Conservation (phyloP, 73 alveolate species). For the Tetrahymena malaccensis region DNA sequence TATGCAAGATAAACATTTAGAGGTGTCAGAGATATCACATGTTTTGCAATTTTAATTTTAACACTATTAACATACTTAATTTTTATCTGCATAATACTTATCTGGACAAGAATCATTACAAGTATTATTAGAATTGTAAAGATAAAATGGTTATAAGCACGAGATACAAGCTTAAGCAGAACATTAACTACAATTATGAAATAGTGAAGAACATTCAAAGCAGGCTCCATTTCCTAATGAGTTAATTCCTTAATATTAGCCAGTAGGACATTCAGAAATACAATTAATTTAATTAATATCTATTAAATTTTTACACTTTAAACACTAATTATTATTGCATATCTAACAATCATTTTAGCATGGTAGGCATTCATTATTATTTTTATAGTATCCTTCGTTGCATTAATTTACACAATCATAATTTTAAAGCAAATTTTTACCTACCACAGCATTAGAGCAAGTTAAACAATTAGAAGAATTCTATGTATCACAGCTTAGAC, state of each 20-base stretch:
- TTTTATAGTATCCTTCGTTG: not conserved
- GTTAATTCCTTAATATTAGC: not conserved
- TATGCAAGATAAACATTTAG: not conserved
- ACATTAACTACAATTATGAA: not conserved
- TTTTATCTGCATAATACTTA: not conserved
- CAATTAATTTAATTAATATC: not conserved
- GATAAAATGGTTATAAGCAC: too few species aligned
- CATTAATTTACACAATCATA: not conserved
- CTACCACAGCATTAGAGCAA: not conserved
- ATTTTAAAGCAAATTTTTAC: not conserved
- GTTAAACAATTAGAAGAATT: not conserved
- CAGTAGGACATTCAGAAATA: not conserved
- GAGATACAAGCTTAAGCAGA: too few species aligned
- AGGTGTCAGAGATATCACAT: not conserved
- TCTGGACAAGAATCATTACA: not conserved
- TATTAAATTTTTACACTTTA: not conserved
- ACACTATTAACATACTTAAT: not conserved
- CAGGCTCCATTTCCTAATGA: not conserved
- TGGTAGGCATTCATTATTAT: not conserved
- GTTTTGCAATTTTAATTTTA: not conserved
- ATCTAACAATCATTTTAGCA: not conserved
- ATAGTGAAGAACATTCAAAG: not conserved
- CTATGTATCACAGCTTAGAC: not conserved
- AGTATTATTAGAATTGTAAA: too few species aligned
- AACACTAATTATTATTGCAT: not conserved